Percentiles rank a stretch among this genome's conserved stretches.
These are phyloP conservation scores for Dactylonectria estremocensis DNA, from an alignment of 2,329 filamentous ascomycete genomes.

Conservation along the genomic window DNA sequence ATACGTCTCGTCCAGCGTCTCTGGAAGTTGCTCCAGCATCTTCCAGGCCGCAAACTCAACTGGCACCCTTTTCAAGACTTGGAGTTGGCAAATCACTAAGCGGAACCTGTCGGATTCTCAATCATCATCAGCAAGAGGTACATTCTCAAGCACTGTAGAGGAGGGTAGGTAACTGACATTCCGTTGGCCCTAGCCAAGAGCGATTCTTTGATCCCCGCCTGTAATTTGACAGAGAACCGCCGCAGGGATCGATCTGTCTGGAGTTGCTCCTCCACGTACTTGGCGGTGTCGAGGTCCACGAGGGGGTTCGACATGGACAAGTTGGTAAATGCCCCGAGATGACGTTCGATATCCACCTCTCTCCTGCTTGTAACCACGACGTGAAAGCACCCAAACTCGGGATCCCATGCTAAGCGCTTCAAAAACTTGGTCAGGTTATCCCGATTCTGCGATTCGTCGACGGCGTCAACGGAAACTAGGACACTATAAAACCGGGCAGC, in stretches of 20 bases:
- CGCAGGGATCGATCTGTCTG: too few species aligned
- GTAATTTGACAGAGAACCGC: neutral
- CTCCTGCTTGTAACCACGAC: neutral
- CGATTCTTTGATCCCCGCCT: neutral
- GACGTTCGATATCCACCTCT: neutral
- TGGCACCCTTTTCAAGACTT: neutral
- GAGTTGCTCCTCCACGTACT: neutral
- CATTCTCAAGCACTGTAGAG: neutral
- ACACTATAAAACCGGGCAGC: too few species aligned
- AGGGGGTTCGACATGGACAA: neutral
- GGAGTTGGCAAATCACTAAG: neutral
- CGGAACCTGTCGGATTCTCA: neutral
- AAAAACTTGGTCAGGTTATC: neutral
- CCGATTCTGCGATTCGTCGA: neutral
- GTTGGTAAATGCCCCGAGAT: neutral
- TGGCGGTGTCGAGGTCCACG: neutral
- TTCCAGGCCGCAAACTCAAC: neutral
- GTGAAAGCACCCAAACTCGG: neutral
- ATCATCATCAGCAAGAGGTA: too few species aligned
- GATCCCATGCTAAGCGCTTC: neutral
- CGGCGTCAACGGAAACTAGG: neutral
- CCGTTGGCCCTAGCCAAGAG: neutral
- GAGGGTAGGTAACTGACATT: neutral
- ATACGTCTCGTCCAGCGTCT: neutral
- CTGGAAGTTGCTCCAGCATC: neutral